Evolutionary conservation across 768 basidiomycete species (phyloP), one percentile per base, ranked within the genome.

Genomic region (Cystofilobasidium bisporidii): DNA sequence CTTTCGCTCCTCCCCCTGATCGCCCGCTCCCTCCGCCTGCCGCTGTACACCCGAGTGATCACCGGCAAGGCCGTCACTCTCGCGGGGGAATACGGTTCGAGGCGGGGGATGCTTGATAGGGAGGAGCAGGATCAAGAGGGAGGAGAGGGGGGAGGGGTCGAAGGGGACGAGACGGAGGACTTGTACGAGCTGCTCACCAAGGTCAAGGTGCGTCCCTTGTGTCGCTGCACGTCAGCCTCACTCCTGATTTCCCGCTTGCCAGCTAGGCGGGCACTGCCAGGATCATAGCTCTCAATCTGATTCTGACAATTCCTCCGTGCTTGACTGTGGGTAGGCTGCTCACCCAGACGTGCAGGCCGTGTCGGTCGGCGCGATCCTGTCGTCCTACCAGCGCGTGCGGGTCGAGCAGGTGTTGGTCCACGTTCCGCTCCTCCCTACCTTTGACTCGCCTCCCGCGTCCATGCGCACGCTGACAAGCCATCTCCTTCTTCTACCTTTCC

Each of bases 151-250:
- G 78, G 79, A 47, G 88, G 86, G 2, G 79, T 86, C 26, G 71
- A 75, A 40, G 93, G 91, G 3, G 96, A 99, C 76, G 96, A 99
- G 79, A 98, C 96, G 0, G 96, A 99, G 75, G 96, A 99, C 78
- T 81, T 99, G 33, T 84, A 84, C 72, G 81, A 79, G 26, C 77
- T 99, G 36, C 79, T 99, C 24, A 79, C 78, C 22, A 78, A 81
- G 24, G 89, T 97, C 65, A 86, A 91, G 83, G 93, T 92, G 70
- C 26, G 77, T 38, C 6, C 14, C 60, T 22, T 28, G 4, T 14
- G 26, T 56, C 24, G n/a, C n/a, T n/a, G n/a, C n/a, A n/a, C n/a
- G n/a, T n/a, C n/a, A n/a, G n/a, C n/a, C n/a, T n/a, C n/a, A n/a
- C n/a, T n/a, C n/a, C n/a, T n/a, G n/a, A n/a, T n/a, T n/a, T n/a